Percentiles rank a stretch among this genome's conserved stretches.
These are phyloP conservation scores for Phaeophleospora eucalypticola DNA, from an alignment of 2,329 filamentous ascomycete species.

Conservation along the genomic window DNA sequence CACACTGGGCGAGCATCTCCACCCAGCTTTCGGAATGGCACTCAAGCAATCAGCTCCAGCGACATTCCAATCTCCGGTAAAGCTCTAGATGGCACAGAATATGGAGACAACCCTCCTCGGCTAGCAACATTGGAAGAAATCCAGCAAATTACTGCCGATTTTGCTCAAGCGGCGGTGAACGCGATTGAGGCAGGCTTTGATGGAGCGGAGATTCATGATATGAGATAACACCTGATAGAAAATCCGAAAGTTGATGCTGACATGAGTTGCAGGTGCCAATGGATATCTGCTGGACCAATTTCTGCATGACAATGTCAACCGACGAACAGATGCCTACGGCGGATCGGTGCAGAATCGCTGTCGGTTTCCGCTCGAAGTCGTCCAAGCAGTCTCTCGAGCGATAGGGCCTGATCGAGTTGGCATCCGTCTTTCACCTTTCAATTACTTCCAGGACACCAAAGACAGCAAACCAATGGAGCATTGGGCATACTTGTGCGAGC, in stretches of 20 bases:
- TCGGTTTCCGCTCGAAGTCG: constrained; percentile 49
- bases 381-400: constrained; percentile 46
- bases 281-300: constrained; percentile 61
- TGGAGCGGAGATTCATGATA: constrained; percentile 51
- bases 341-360: constrained; percentile 45
- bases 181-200: constrained; percentile 52
- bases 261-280: too few relatives aligned
- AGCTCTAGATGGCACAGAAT: constrained; percentile 28
- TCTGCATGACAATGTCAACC: constrained; percentile 55
- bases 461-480: constrained; percentile 59
- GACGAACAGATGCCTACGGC: constrained; percentile 45
- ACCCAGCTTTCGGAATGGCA: constrained; percentile 20
- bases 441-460: constrained; percentile 55
- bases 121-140: constrained; percentile 38
- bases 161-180: constrained; percentile 39
- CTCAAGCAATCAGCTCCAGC: constrained; percentile 27
- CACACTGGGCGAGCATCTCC: constrained; percentile 49
- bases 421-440: constrained; percentile 59
- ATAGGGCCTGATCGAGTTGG: constrained; percentile 51
- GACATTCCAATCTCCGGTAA: constrained; percentile 31
- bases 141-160: constrained; percentile 31
- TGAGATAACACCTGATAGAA: constrained; percentile 3
- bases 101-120: constrained; percentile 33
- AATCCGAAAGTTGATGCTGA: too few relatives aligned
- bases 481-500: constrained; percentile 53